Base-by-base conservation (phyloP, 768 basidiomycete genomes). In the Hygrocybe coccinea region DNA sequence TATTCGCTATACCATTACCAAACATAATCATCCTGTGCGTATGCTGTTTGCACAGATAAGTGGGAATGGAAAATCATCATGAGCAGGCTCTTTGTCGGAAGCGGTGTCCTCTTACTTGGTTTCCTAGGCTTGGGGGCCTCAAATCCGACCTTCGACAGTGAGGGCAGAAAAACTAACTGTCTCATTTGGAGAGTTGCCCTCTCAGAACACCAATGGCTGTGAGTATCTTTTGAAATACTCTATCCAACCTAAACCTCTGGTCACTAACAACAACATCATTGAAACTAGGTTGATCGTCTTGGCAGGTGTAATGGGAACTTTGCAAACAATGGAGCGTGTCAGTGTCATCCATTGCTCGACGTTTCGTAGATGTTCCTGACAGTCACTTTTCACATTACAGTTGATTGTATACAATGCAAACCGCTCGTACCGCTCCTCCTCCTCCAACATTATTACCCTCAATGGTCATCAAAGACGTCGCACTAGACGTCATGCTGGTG, bases 1-100 rank as follows among this genome's bases (percentile, higher is more conserved):
- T 21, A 25, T 6, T 21, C 9, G 9, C n/a, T 14, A 2, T 11
- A n/a, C n/a, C 24, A 7, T 15, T 38, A 12, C 17, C 17, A n/a
- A 21, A 35, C 35, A 4, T 17, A 25, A 50, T 15, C 33, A 6
- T 52, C 24, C 34, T 17, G 22, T 17, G 33, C n/a, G n/a, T n/a
- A n/a, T n/a, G 24, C 2, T 34, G 11, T 37, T 39, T 52, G 35
- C 21, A 29, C 36, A 52, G 50, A 52, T 21, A 36, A 38, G 25
- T 52, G 50, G 50, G 50, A 52, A 38, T 37, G 50, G 36, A n/a
- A 17, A 22, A 38, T 41, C 7, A 35, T 52, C 17, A 34, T 34
- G 4, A n/a, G 14, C 50, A 36, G 50, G 21, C n/a, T 39, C 21
- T 33, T 11, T 34, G 34, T 52, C 21, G 47, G 47, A 2, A 7